Evolutionary conservation across 306 rosid genomes (phyloP).

Genomic region (Dalbergia cochinchinensis): DNA sequence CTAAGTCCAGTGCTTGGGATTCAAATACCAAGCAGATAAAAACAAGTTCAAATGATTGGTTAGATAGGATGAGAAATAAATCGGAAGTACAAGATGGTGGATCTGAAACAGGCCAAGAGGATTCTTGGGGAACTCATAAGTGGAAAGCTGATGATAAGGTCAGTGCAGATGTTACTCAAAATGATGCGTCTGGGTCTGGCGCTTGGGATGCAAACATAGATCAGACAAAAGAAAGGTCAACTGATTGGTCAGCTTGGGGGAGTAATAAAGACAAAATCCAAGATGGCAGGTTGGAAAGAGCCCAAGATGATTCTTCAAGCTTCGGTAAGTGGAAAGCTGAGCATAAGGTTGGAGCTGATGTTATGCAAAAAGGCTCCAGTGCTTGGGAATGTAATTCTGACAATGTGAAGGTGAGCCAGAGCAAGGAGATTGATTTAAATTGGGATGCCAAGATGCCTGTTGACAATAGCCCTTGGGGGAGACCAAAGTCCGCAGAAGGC

Average conservation of each 20-base stretch:
- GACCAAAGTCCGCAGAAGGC: constrained; percentile 49
- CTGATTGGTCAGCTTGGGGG: constrained; percentile 9
- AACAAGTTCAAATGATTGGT: constrained; percentile 7
- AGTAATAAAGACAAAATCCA: neutral
- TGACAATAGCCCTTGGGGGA: constrained; percentile 56
- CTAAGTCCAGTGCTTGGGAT: constrained; percentile 41
- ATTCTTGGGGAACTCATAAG: constrained; percentile 32
- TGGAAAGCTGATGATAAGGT: constrained; percentile 8
- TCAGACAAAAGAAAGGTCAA: neutral
- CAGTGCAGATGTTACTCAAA: neutral
- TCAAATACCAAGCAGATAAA: neutral
- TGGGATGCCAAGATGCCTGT: constrained; percentile 44
- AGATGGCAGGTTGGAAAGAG: neutral
- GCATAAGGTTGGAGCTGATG: constrained; percentile 21
- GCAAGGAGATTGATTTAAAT: constrained; percentile 14
- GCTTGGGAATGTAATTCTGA: constrained; percentile 48
- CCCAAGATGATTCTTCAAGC: constrained; percentile 20
- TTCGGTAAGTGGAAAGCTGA: constrained; percentile 34
- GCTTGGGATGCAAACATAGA: constrained; percentile 3
- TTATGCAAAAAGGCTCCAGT: constrained; percentile 32
- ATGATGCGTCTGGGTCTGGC: neutral
- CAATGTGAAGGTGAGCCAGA: constrained; percentile 30
- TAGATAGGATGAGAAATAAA: neutral
- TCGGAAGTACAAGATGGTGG: constrained; percentile 8
- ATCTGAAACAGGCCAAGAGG: constrained; percentile 5